phyloP scores from a whole-genome alignment of 495 filamentous ascomycete genomes.

The Xylaria cubensis region DNA sequence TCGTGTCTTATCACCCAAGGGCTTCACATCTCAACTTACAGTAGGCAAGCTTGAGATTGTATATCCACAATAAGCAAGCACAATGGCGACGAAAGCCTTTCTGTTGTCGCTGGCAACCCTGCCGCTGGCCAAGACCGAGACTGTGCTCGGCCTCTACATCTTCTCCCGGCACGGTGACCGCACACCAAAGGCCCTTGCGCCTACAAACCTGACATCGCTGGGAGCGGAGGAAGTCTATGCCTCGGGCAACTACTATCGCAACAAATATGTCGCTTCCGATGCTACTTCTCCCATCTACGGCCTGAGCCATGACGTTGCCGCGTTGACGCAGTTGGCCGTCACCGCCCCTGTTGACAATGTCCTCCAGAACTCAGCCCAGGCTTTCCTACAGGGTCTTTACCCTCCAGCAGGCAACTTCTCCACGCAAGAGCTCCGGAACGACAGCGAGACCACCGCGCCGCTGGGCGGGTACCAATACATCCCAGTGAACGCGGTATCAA shows the following conservation, averaged over 20 bases:
- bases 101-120: conserved; percentile 44
- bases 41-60: background rate
- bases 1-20: background rate
- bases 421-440: conserved; percentile 65
- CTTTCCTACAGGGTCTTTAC: conserved; percentile 84
- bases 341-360: conserved; percentile 68
- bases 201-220: conserved; percentile 66
- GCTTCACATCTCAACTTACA: background rate
- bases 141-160: conserved; percentile 70
- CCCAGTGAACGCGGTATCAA: conserved; percentile 59
- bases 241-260: conserved; percentile 67
- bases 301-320: conserved; percentile 59
- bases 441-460: conserved; percentile 61
- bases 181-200: conserved; percentile 63
- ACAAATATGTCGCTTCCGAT: conserved; percentile 60
- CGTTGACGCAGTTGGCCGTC: conserved; percentile 67
- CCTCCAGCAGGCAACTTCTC: conserved; percentile 65
- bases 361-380: conserved; percentile 71
- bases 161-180: conserved; percentile 78
- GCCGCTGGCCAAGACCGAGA: conserved; percentile 57
- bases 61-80: background rate
- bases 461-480: conserved; percentile 79
- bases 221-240: conserved; percentile 70
- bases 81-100: conserved; percentile 35
- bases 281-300: conserved; percentile 46